Base-by-base conservation (phyloP, 202 grass and related monocot genomes). In the Brachypodium distachyon region DNA sequence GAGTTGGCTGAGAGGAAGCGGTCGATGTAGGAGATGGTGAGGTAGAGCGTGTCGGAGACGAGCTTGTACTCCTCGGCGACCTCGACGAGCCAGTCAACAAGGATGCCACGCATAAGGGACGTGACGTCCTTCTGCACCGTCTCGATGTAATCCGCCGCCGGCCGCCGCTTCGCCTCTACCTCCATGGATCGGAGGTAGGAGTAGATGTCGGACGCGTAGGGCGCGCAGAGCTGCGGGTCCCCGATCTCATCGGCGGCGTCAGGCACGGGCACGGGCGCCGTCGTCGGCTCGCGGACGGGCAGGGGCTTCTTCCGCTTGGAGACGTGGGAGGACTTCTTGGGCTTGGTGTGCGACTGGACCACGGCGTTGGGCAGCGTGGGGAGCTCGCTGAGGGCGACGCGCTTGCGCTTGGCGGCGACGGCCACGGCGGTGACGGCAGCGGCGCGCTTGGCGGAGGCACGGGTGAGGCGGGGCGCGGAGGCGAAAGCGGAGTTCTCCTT, bases 41-140 rank as follows among this genome's bases (percentile, higher is more conserved):
- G 86, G 72, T 84, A 95, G 47, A 95, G 81, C 25, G 92, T 95
- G 75, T 91, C 92, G 7, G 92, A 89, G 38, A 91, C 83, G 59
- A 95, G 86, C 77, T 87, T 89, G 63, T 95, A 95, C 80, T 91
- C 92, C 81, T 91, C 85, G 39, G 91, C 82, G 25, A 93, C 87
- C 73, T 93, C 82, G 40, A 93, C 87, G 44, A 93, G 72, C 91
- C 91, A 93, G 83, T 93, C 91, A 31, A 93, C 74, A 53, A 93
- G 77, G 72, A 90, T 83, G 18, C 33, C 68, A 11, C 92, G 87
- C 92, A 91, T 95, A 53, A 87, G 84, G 14, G 80, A 73, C 14
- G 86, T 84, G 33, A 95, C 64, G 64, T 91, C 86, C 25, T 41
- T 38, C 77, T 95, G 92, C 62, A 87, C 77, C 22, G 52, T n/a